Evolutionary conservation across 805 yeast species (phyloP).

Genomic region (Starmerella apicola): DNA sequence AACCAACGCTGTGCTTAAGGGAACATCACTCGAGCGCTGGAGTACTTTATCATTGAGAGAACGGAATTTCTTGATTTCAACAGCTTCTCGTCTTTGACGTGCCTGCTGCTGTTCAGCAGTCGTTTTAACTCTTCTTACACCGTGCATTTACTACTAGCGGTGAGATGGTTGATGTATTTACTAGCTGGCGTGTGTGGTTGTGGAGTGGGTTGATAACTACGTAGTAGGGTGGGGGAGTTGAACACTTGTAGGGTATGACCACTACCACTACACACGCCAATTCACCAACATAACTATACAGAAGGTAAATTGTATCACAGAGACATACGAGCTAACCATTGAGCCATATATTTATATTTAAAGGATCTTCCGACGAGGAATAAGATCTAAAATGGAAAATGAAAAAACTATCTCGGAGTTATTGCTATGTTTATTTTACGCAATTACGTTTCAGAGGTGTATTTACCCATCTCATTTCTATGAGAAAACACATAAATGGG

Average conservation of each 20-base stretch:
- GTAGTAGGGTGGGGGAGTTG: too few relatives aligned
- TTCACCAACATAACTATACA: too few relatives aligned
- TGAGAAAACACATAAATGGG: constrained; percentile 64
- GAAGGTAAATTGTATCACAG: too few relatives aligned
- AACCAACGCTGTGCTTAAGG: constrained; percentile 33
- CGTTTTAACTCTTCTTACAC: constrained; percentile 48
- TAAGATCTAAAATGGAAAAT: too few relatives aligned
- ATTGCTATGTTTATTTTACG: constrained; percentile 68
- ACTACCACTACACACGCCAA: too few relatives aligned
- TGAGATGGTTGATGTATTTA: too few relatives aligned
- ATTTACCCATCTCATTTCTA: constrained; percentile 84
- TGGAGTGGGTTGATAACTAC: too few relatives aligned
- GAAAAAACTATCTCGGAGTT: constrained; percentile 42
- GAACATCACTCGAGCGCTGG: constrained; percentile 24
- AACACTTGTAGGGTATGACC: too few relatives aligned
- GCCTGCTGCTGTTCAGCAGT: constrained; percentile 42
- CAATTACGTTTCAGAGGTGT: constrained; percentile 77
- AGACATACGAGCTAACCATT: too few relatives aligned
- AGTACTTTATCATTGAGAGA: constrained; percentile 33
- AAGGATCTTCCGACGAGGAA: too few relatives aligned
- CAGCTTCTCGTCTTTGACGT: constrained; percentile 46
- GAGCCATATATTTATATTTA: too few relatives aligned
- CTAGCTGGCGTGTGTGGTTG: too few relatives aligned
- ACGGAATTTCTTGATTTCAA: constrained; percentile 46
- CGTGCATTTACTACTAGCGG: constrained; percentile 53